Conservation (phyloP, 495 filamentous ascomycete species). For the Penicillium angulare region DNA sequence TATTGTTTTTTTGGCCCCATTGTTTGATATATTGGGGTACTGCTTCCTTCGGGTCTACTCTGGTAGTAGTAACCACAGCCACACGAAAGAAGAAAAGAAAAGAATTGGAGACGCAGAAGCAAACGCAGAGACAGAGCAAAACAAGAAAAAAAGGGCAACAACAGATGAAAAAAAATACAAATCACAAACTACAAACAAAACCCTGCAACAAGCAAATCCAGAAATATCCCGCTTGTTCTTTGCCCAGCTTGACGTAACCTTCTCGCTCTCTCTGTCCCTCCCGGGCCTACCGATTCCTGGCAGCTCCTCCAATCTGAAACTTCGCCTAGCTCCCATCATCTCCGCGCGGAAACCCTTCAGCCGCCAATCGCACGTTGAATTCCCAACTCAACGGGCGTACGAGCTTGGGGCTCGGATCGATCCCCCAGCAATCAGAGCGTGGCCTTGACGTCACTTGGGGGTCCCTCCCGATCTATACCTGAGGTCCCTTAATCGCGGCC, state of each 20-base stretch:
- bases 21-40: neutral
- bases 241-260: conserved; percentile 8
- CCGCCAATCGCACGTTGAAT: conserved; percentile 27
- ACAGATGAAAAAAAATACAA: neutral
- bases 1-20: neutral
- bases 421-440: conserved; percentile 19
- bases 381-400: conserved; percentile 18
- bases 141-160: neutral
- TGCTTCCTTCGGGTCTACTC: neutral
- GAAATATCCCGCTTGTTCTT: neutral
- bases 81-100: neutral
- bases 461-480: conserved; percentile 9
- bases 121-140: neutral
- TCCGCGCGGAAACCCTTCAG: conserved; percentile 21
- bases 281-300: conserved; percentile 22
- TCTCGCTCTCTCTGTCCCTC: conserved; percentile 5
- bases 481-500: neutral
- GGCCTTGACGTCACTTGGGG: conserved; percentile 29
- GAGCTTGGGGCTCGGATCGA: conserved; percentile 27
- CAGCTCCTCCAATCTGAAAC: conserved; percentile 30
- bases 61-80: neutral
- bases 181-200: neutral
- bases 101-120: neutral
- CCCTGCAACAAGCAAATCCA: neutral
- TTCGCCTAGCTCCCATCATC: conserved; percentile 17